These are phyloP conservation scores for Cadophora sp. DNA, from an alignment of 2,329 filamentous ascomycete species.

Conservation along the genomic window DNA sequence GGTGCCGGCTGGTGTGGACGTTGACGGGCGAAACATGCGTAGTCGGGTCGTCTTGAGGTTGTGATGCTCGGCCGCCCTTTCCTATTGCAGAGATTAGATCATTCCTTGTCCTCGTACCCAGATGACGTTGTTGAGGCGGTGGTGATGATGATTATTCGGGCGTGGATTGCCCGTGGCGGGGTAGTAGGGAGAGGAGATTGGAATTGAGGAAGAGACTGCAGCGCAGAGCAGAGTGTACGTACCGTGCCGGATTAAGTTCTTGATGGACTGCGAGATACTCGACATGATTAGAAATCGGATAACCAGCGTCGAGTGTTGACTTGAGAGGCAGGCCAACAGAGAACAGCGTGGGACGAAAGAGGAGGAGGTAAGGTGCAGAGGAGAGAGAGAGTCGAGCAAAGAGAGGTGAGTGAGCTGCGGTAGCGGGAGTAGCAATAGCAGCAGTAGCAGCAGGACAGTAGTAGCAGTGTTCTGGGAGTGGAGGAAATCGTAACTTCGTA, in stretches of 20 bases:
- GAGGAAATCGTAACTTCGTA: slow-evolving; percentile 5
- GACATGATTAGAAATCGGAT: slow-evolving; percentile 55
- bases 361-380: background rate
- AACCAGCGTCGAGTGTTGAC: background rate
- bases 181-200: slow-evolving; percentile 9
- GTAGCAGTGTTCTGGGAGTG: background rate
- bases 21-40: slow-evolving; percentile 56
- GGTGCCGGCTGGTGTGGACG: slow-evolving; percentile 62
- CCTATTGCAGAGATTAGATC: slow-evolving; percentile 52
- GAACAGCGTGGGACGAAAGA: background rate
- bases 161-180: background rate
- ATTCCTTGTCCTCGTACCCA: background rate
- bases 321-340: background rate
- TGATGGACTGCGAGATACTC: slow-evolving; percentile 85
- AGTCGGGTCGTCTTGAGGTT: slow-evolving; percentile 65
- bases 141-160: slow-evolving; percentile 20
- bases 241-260: slow-evolving; percentile 97
- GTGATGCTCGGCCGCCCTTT: slow-evolving; percentile 83
- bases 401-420: background rate
- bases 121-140: slow-evolving; percentile 41
- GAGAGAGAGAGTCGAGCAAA: background rate
- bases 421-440: too few species aligned
- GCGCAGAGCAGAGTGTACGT: slow-evolving; percentile 39
- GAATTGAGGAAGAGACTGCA: slow-evolving; percentile 17
- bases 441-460: too few species aligned